Evolutionary conservation across 2,329 filamentous ascomycete species (phyloP), one percentile per base, ranked within the genome.

Genomic region (Cytospora piceae): DNA sequence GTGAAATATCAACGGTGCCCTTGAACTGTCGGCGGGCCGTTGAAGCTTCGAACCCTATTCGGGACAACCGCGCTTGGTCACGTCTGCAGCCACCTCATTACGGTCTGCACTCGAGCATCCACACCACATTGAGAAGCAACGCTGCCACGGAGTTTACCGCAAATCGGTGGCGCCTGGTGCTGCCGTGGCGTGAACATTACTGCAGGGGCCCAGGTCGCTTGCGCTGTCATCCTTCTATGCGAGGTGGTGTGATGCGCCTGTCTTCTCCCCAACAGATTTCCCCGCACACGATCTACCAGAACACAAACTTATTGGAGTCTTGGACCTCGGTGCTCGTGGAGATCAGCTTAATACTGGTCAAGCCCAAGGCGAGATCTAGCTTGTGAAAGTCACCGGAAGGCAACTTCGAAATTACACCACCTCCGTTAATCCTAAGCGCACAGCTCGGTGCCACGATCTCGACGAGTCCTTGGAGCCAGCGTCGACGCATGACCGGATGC

Each of bases 371-470:
- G 14, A 34, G 9, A 3, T 64, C 31, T 65, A 54, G 66, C 66
- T 67, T 67, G 66, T 67, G 66, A 65, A 65, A 65, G 66, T 65
- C 46, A 20, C 39, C 29, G 24, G 24, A 42, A 4, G 24, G 14
- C 29, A 29, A 61, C 39, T 37, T 54, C 54, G 52, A 55, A 5
- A n/a, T 46, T 22, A 24, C 46, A 14, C n/a, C 49, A 56, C 52
- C 53, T 39, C 53, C 29, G 37, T 54, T 52, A 8, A 27, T 9
- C 34, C 29, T 42, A 37, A 37, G 61, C 58, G 49, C 5, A 42
- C 39, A 17, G 6, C 37, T 32, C 34, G 31, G 42, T 52, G 39
- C 58, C 57, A 65, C 52, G 53, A 58, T 0, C 8, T 55, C 49
- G 15, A 24, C 27, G 37, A 56, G 27, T n/a, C 53, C 22, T 31